phyloP scores from a whole-genome alignment of 1,284 basidiomycete species.

The Wolfiporia cocos region DNA sequence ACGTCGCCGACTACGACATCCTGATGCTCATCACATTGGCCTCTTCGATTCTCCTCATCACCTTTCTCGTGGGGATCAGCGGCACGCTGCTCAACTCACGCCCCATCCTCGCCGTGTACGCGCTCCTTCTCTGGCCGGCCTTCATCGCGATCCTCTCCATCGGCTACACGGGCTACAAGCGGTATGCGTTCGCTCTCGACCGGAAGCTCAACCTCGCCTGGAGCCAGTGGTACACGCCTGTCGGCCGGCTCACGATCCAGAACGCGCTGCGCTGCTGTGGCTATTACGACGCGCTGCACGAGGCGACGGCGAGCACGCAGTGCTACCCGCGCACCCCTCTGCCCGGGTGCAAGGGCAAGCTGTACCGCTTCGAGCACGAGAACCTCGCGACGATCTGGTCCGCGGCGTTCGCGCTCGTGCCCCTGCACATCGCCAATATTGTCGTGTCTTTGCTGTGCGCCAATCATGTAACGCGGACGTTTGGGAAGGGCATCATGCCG shows the following conservation, averaged over 20 bases:
- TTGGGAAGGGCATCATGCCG: constrained; percentile 72
- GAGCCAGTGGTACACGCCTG: constrained; percentile 56
- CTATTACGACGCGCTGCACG: constrained; percentile 61
- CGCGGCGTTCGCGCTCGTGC: constrained; percentile 58
- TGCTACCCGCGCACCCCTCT: constrained; percentile 65
- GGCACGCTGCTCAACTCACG: constrained; percentile 73
- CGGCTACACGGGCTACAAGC: constrained; percentile 69
- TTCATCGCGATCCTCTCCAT: constrained; percentile 59
- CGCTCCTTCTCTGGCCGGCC: constrained; percentile 65
- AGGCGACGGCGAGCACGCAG: constrained; percentile 50
- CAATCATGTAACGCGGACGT: constrained; percentile 64
- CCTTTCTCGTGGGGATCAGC: constrained; percentile 58
- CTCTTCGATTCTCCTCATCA: constrained; percentile 50
- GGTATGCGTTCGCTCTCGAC: constrained; percentile 63
- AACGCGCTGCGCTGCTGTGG: constrained; percentile 69
- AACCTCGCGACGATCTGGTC: constrained; percentile 52
- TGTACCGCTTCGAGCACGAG: constrained; percentile 53
- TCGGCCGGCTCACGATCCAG: constrained; percentile 59
- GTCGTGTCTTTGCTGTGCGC: constrained; percentile 59
- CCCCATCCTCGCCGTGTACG: constrained; percentile 66
- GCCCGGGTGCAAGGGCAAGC: constrained; percentile 66
- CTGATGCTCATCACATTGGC: constrained; percentile 60
- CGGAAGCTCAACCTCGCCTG: constrained; percentile 70
- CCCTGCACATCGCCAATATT: constrained; percentile 61
- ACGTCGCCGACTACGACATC: constrained; percentile 49